phyloP scores from a whole-genome alignment of 768 basidiomycete genomes.

The Brasilioporus rufonigricans region DNA sequence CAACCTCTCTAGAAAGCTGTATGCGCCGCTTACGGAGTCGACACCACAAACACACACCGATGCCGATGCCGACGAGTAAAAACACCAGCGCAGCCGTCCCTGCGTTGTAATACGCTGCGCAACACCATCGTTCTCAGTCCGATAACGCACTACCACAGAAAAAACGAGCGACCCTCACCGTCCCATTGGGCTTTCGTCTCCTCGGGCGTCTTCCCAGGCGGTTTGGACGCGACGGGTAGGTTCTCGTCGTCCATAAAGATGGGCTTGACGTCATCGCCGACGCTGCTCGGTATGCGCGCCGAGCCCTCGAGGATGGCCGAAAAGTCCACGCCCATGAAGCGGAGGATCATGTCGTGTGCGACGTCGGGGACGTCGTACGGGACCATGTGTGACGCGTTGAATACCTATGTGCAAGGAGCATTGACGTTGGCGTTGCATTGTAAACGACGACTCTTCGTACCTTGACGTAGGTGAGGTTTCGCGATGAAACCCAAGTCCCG shows the following conservation, averaged over 20 bases:
- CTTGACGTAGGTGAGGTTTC: slow-evolving; percentile 93
- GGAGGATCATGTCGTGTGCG: slow-evolving; percentile 96
- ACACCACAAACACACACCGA: slow-evolving; percentile 81
- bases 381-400: slow-evolving; percentile 96
- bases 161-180: slow-evolving; percentile 43
- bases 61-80: slow-evolving; percentile 61
- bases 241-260: slow-evolving; percentile 48
- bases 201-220: slow-evolving; percentile 58
- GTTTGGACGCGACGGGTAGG: slow-evolving; percentile 35
- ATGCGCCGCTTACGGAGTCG: slow-evolving; percentile 37
- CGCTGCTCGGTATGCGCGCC: slow-evolving; percentile 73
- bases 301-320: slow-evolving; percentile 76
- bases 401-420: slow-evolving; percentile 49
- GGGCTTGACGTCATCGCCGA: slow-evolving; percentile 75
- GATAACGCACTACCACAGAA: background rate
- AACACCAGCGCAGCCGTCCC: slow-evolving; percentile 86
- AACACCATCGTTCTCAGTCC: slow-evolving; percentile 2
- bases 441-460: slow-evolving; percentile 34
- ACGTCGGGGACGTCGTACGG: slow-evolving; percentile 83
- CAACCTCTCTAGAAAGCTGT: slow-evolving; percentile 21
- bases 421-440: background rate
- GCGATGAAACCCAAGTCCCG: slow-evolving; percentile 86
- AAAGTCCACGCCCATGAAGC: slow-evolving; percentile 94
- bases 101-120: slow-evolving; percentile 88
- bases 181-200: slow-evolving; percentile 90